Evolutionary conservation across 169 alveolate genomes (phyloP), one percentile per base, ranked within the genome.

Genomic region (Plasmodium vivax): DNA sequence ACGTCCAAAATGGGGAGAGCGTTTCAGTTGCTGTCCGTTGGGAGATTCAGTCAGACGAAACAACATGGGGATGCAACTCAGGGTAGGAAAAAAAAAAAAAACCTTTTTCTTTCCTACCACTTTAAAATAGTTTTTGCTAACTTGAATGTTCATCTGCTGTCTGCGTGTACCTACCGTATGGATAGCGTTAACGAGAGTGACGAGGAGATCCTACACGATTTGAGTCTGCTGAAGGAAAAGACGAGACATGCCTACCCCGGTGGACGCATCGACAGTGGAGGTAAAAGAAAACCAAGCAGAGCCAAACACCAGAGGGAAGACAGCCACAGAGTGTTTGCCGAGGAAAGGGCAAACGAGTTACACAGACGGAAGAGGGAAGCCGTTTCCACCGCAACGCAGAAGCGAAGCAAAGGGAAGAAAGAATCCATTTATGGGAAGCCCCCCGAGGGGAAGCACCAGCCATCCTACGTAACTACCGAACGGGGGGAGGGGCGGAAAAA

Each of bases 121-220:
- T 51, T 58, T 51, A 83, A 83, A 58, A n/a, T 83, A 16, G 56
- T 7, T 54, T n/a, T 83, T 58, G 54, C 41, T 32, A 83, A 83
- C 36, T 8, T 43, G 23, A 54, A 83, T 32, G 36, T 83, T 3
- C 56, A 83, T 23, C 0, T 83, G n/a, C 34, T 83, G 14, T 83
- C 91, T 3, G 12, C 82, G 14, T 83, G 41, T 9, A 83, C 91
- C n/a, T 83, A 83, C 38, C 41, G 10, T 16, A 32, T 56, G 36
- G 72, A 7, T n/a, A 6, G 58, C 8, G 16, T 83, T 32, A 83
- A 56, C 14, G 74, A 83, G 27, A 58, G 72, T 16, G 27, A 58
- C 7, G 77, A 68, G 9, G 23, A 23, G 1, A 9, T 36, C 16
- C 38, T 19, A 56, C 7, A 58, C 41, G 80, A 34, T 34, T 30